Conservation (phyloP, 306 rosid genomes). For the Cicer bijugum region DNA sequence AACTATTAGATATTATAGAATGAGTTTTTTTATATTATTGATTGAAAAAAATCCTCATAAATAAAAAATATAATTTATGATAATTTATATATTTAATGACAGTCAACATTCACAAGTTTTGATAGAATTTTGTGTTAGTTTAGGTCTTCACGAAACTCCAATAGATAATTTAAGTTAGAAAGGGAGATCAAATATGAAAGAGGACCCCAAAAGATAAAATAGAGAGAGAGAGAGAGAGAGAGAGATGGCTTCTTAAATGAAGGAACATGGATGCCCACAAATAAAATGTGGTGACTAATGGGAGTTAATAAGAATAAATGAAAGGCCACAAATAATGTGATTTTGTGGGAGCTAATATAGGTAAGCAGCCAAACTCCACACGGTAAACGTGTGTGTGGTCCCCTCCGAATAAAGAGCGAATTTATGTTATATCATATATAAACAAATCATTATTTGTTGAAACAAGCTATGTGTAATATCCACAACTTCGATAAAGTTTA, state of each 20-base stretch:
- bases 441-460: neutral
- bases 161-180: neutral
- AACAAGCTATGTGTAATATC: no score
- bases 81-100: no score
- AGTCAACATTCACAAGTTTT: no score
- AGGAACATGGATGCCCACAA: slow-evolving; percentile 73
- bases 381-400: slow-evolving; percentile 33
- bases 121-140: no score
- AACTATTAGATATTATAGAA: no score
- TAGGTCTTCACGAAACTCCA: no score
- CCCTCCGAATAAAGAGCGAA: neutral
- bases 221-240: neutral
- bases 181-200: slow-evolving; percentile 29
- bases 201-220: neutral
- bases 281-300: slow-evolving; percentile 54
- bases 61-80: no score
- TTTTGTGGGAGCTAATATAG: slow-evolving; percentile 38
- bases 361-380: slow-evolving; percentile 29
- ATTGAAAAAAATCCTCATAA: no score
- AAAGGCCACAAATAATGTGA: slow-evolving; percentile 47
- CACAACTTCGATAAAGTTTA: no score
- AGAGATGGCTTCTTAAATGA: slow-evolving; percentile 52
- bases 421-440: neutral
- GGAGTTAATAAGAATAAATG: slow-evolving; percentile 49
- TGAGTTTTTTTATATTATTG: no score